Conservation (phyloP, 1,139 yeast species). For the Tardiomyces depauwii region DNA sequence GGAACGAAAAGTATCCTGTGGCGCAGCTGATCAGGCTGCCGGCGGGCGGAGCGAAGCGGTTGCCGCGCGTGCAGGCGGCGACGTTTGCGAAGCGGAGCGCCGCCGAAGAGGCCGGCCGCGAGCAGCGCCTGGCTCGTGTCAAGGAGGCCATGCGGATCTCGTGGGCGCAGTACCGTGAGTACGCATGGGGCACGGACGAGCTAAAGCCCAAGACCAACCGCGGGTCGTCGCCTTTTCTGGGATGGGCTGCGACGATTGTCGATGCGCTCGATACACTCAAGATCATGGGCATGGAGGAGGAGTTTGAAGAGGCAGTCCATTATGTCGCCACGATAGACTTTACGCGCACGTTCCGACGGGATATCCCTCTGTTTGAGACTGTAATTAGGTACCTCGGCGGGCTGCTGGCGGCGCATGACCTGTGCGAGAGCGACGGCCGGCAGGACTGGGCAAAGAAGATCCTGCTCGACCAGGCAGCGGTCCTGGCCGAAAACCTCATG, state of each 20-base stretch:
- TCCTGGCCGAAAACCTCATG: conserved; percentile 53
- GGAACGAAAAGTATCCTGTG: conserved; percentile 16
- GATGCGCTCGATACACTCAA: conserved; percentile 62
- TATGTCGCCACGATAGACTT: conserved; percentile 47
- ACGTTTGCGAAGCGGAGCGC: conserved; percentile 12
- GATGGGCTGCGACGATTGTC: conserved; percentile 44
- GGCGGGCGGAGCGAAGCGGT: not conserved
- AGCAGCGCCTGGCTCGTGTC: conserved; percentile 34
- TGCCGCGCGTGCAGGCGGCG: conserved; percentile 1
- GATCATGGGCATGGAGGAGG: conserved; percentile 47
- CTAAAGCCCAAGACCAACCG: conserved; percentile 28
- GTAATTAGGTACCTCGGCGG: conserved; percentile 67
- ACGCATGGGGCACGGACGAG: conserved; percentile 65
- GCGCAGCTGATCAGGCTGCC: conserved; percentile 6
- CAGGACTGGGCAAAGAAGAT: conserved; percentile 15
- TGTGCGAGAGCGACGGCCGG: conserved; percentile 44
- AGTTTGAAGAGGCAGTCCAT: conserved; percentile 40
- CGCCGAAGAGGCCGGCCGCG: conserved; percentile 15
- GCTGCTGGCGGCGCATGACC: conserved; percentile 55
- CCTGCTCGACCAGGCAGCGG: conserved; percentile 46
- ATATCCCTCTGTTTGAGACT: conserved; percentile 61
- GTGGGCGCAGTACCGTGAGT: conserved; percentile 47
- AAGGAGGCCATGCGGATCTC: conserved; percentile 41
- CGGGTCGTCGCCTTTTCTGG: conserved; percentile 32
- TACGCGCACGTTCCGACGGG: conserved; percentile 27